Base-by-base conservation (phyloP, 371 early-diverging fungal species). In the Rhizomucor pusillus region DNA sequence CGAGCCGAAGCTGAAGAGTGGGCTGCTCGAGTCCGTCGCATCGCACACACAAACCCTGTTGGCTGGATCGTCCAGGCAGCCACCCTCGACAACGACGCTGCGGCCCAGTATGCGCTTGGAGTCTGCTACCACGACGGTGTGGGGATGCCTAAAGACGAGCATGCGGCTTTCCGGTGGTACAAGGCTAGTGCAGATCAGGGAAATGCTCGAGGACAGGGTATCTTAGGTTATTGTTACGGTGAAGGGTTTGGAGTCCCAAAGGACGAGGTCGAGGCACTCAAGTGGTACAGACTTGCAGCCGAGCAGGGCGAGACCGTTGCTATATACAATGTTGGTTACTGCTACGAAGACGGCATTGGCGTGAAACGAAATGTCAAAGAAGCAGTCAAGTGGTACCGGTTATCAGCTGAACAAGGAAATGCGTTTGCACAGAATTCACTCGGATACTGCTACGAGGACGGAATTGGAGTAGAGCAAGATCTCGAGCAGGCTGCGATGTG, bases 301-400 rank as follows among this genome's bases (percentile, higher is more conserved):
- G 73, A 65, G 16, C 81, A 82, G 47, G 82, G 79, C 18, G 81
- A 85, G 46, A 79, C 84, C 0, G 90, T 89, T 6, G 86, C 90
- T 20, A 88, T 89, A 67, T 90, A 89, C 72, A 91, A 91, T 45
- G 79, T 92, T 41, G 93, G 88, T 5, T 85, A 89, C 57, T 90
- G 90, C 59, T 92, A 89, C 59, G 90, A 92, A 62, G 86, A 90
- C 43, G 94, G 93, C 9, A 76, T 88, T 46, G 92, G 91, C 12
- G 85, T 87, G 5, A 79, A 80, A 44, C 78, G 82, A 60, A 71
- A 90, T 54, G 65, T 81, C 4, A 50, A 62, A 2, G 80, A 85
- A 58, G 93, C 94, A 13, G 81, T 93, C 40, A 60, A 69, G 43
- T 93, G 89, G 89, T 95, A 90, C 59, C 62, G 54, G 25, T 65